Conservation (phyloP, 441 rosid genomes). For the Gossypium schwendimanii region DNA sequence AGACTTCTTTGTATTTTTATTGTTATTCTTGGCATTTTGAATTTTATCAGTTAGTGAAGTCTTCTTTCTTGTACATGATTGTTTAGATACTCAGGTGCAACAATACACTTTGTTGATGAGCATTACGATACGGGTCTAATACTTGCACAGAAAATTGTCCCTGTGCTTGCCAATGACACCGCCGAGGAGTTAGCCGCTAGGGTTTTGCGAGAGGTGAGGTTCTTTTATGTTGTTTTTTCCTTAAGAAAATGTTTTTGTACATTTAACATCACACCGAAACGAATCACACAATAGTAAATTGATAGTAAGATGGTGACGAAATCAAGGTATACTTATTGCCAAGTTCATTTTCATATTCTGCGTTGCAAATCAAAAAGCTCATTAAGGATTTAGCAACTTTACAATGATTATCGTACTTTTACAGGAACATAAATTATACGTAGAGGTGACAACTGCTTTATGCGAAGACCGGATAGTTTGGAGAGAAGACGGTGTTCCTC, state of each 20-base stretch:
- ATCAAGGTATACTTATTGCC: background rate
- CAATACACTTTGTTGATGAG: conserved; percentile 80
- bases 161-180: conserved; percentile 52
- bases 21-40: background rate
- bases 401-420: background rate
- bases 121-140: conserved; percentile 75
- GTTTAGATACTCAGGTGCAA: conserved; percentile 73
- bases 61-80: background rate
- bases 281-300: background rate
- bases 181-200: conserved; percentile 67
- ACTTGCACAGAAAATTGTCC: conserved; percentile 73
- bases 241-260: background rate
- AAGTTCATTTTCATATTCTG: too few species aligned
- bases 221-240: background rate
- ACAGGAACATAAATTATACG: conserved; percentile 73
- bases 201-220: conserved; percentile 59
- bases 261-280: background rate
- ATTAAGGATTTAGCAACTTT: background rate
- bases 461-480: conserved; percentile 68
- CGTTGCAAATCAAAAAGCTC: background rate
- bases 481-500: conserved; percentile 87
- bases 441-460: conserved; percentile 54
- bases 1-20: background rate
- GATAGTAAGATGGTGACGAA: background rate
- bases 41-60: background rate